phyloP scores from a whole-genome alignment of 345 rosid species.

The Firmiana major region DNA sequence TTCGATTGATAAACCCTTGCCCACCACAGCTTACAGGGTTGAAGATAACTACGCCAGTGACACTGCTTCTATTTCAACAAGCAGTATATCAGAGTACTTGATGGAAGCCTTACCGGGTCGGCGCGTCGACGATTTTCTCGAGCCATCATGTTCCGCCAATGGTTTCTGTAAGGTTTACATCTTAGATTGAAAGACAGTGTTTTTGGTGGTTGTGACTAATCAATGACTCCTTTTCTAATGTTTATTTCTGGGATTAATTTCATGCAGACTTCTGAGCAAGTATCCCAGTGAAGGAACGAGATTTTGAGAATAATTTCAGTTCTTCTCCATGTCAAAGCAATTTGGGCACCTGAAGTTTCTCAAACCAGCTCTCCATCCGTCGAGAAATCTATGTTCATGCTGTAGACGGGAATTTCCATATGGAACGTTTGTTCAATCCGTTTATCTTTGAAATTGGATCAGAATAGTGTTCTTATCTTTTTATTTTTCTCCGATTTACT shows the following conservation, averaged over 20 bases:
- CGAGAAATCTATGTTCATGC: background rate
- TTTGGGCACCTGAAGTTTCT: conserved; percentile 25
- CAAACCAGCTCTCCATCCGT: conserved; percentile 8
- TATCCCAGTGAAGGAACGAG: background rate
- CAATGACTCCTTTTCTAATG: background rate
- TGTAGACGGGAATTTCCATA: background rate
- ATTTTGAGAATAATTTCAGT: background rate
- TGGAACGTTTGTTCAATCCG: background rate
- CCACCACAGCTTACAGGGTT: conserved; percentile 18
- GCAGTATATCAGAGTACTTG: conserved; percentile 69
- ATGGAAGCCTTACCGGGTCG: conserved; percentile 73
- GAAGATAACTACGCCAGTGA: conserved; percentile 31
- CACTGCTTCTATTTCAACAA: conserved; percentile 34
- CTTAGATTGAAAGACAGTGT: background rate
- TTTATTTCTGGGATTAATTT: background rate
- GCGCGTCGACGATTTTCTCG: conserved; percentile 79
- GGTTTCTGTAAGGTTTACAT: conserved; percentile 34
- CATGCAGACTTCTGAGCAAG: conserved; percentile 23
- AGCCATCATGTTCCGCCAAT: conserved; percentile 37
- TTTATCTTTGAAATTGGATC: background rate
- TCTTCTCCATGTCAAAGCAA: conserved; percentile 17
- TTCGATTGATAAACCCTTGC: conserved; percentile 20
- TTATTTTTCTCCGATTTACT: background rate
- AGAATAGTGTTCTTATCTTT: background rate
- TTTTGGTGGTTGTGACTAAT: background rate